These are phyloP conservation scores for Zymoseptoria brevis DNA, from an alignment of 2,329 filamentous ascomycete species.

Conservation along the genomic window DNA sequence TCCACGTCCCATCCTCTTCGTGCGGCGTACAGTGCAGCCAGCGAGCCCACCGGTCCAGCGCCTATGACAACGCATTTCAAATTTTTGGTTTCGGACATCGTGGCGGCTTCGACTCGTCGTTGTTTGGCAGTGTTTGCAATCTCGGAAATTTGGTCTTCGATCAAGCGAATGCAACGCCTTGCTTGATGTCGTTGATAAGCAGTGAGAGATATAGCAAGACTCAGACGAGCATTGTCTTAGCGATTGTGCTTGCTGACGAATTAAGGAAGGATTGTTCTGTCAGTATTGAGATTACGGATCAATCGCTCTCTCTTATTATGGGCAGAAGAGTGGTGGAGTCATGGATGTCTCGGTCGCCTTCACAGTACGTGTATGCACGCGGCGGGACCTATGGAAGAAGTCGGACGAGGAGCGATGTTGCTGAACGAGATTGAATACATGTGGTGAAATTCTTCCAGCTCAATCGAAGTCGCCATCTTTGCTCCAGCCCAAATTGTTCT, in stretches of 20 bases:
- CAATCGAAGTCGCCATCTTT: background rate
- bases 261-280: background rate
- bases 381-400: background rate
- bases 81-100: conserved; percentile 1
- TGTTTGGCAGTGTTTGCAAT: conserved; percentile 9
- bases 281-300: background rate
- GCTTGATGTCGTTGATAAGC: background rate
- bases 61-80: conserved; percentile 62
- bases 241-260: background rate
- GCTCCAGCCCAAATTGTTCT: background rate
- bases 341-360: background rate
- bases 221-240: conserved; percentile 1
- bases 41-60: conserved; percentile 83
- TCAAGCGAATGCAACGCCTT: background rate
- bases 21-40: conserved; percentile 89
- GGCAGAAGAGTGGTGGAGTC: conserved; percentile 4
- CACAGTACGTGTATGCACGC: background rate
- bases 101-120: conserved; percentile 6
- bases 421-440: background rate
- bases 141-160: background rate
- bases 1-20: conserved; percentile 82
- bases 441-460: background rate
- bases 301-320: background rate
- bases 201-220: conserved; percentile 1
- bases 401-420: background rate